Evolutionary conservation across 2,329 filamentous ascomycete species (phyloP), one percentile per base, ranked within the genome.

Genomic region (Celoporthe dispersa): DNA sequence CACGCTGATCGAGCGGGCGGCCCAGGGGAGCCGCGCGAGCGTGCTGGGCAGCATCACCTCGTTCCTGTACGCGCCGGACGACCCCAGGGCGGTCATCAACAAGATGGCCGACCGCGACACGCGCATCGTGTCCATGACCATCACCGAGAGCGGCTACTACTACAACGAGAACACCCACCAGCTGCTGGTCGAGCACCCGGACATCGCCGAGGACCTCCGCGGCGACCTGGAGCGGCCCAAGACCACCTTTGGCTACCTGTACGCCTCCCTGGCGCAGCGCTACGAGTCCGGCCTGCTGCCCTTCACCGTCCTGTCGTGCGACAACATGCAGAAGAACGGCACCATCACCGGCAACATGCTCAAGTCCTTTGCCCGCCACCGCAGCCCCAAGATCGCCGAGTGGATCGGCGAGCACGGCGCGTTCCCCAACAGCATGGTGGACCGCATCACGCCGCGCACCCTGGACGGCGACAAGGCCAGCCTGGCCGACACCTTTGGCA

Each of bases 271-370:
- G 68, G 83, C 79, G 22, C 78, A 81, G 66, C 85, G 85, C 64
- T 79, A 82, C 74, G 74, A 77, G 68, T 77, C 80, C 61, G 84
- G 84, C 3, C 81, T 85, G 63, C 83, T 81, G 76, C 85, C 85
- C 60, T 87, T 87, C 77, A 87, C 85, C 72, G 84, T 87, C 39
- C 74, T 87, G 75, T 87, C 85, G 4, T 87, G 85, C 75, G 85
- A 87, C 76, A 87, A 87, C 79, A 87, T 87, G 84, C 84, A 86
- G 79, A 85, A 85, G 80, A 87, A 87, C 76, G 85, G 85, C 67
- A 78, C 82, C 76, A 86, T 87, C 77, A 84, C 84, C 7, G 83
- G 84, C 48, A 74, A 80, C 76, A 87, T 87, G 85, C 83, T 87
- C 48, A 75, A 79, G 72, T 82, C 84, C 1, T 87, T 86, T 74